Percentiles rank a stretch among this genome's conserved stretches.
phyloP scores from a whole-genome alignment of 2,329 filamentous ascomycete genomes.

The Diaporthe citriasiana region DNA sequence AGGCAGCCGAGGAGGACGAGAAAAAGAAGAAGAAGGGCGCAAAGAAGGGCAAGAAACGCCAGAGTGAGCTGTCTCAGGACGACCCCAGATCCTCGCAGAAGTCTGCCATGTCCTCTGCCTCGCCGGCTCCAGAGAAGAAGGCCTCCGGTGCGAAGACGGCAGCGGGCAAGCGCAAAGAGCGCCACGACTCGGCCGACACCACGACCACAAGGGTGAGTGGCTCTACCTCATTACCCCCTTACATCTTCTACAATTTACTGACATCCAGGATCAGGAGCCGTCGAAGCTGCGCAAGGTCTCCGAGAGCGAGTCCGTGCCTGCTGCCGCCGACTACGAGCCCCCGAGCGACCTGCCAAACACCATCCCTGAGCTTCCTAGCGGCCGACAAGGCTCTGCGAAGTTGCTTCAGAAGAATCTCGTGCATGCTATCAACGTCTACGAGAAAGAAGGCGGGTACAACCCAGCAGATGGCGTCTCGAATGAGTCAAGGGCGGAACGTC shows the following conservation, averaged over 20 bases:
- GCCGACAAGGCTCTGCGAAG: slow-evolving; percentile 78
- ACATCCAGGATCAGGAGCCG: slow-evolving; percentile 53
- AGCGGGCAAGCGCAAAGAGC: slow-evolving; percentile 68
- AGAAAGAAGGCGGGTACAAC: slow-evolving; percentile 74
- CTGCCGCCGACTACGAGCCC: slow-evolving; percentile 59
- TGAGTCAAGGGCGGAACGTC: slow-evolving; percentile 75
- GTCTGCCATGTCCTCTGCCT: slow-evolving; percentile 53
- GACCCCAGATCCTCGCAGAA: slow-evolving; percentile 55
- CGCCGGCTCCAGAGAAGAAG: slow-evolving; percentile 61
- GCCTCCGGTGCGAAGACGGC: slow-evolving; percentile 53
- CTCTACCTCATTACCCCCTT: background rate
- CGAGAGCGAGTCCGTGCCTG: slow-evolving; percentile 59
- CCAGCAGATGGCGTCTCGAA: slow-evolving; percentile 75
- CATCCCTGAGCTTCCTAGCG: slow-evolving; percentile 69
- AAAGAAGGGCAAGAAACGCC: slow-evolving; percentile 76
- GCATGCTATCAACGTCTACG: slow-evolving; percentile 74
- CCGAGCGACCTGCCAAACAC: slow-evolving; percentile 66
- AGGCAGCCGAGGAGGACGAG: slow-evolving; percentile 71
- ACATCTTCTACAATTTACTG: background rate
- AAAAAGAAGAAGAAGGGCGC: slow-evolving; percentile 70
- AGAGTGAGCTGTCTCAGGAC: slow-evolving; percentile 72
- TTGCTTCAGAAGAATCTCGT: slow-evolving; percentile 79
- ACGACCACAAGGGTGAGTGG: slow-evolving; percentile 62
- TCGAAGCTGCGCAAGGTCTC: slow-evolving; percentile 70
- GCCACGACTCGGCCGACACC: slow-evolving; percentile 69